Base-by-base conservation (phyloP, 371 early-diverging fungal species). In the Dinochytrium kinnereticum region DNA sequence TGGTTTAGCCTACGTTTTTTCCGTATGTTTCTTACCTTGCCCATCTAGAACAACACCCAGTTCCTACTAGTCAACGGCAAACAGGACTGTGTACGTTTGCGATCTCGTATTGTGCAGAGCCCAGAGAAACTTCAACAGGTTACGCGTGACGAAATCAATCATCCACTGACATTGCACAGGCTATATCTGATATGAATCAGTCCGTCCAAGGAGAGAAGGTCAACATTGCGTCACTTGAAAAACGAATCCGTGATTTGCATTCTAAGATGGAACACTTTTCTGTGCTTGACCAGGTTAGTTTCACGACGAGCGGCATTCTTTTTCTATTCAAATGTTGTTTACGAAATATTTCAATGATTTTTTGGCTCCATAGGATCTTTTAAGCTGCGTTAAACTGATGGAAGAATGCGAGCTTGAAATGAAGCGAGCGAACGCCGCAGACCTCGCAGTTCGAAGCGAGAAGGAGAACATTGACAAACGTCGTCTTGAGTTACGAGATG, bases 121-220 rank as follows among this genome's bases (percentile, higher is more conserved):
- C 91, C 91, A 1, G 91, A 89, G 70, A 87, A 88, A 75, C 78
- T 91, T 7, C 85, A 89, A 74, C 82, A 85, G 70, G 90, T 83
- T 40, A 31, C 66, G 31, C 39, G 15, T 51, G 17, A 33, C n/a
- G n/a, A n/a, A n/a, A n/a, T n/a, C n/a, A n/a, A n/a, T n/a, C n/a
- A n/a, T n/a, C n/a, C n/a, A n/a, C n/a, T n/a, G n/a, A n/a, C n/a
- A n/a, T n/a, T 24, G 36, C 64, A 24, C 33, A 81, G 81, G 71
- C 85, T 0, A 84, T 89, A 13, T 68, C 55, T 7, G 89, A 90
- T 69, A 86, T 91, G 83, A 84, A 70, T 65, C 66, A 71, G 19
- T 71, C 72, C 3, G 77, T 86, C 2, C 59, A 53, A 0, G 64
- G 51, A 5, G 83, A 86, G 30, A 86, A 85, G 37, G 36, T 51